Base-by-base conservation (phyloP, 208 protist species). In the Leptomonas seymouri region DNA sequence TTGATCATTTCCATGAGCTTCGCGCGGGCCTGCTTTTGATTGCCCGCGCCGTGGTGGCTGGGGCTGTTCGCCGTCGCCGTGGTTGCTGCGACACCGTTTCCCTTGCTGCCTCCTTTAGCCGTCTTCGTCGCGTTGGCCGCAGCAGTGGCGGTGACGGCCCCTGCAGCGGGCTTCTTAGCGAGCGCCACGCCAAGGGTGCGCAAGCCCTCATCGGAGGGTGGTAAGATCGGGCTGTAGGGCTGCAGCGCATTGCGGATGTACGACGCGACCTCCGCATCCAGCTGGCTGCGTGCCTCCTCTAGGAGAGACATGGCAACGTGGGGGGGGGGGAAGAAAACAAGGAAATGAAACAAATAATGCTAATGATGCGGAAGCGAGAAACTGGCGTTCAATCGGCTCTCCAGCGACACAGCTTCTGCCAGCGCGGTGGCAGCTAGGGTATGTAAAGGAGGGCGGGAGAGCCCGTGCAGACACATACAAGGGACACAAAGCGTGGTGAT, bases 171-270 rank as follows among this genome's bases (percentile, higher is more conserved):
- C 42, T 44, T 53, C 46, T 44, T 65, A 9, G 46, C 21, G 20
- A 31, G 46, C 3, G 60, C 1, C 18, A 31, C 16, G n/a, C 45
- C 28, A 3, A 65, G 30, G 9, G 60, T 25, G 41, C 28, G 44
- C 4, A 65, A 46, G 12, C 14, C 6, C 1, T 55, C 46, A 18
- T 65, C 41, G 28, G n/a, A 16, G 46, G 60, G 31, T 11, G 60
- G 59, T 80, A 80, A 59, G 80, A 85, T 21, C 48, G 50, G 65
- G 70, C 76, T 15, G 75, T 65, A 46, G 67, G 36, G 11, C 39
- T 46, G 66, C 58, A 81, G 54, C 39, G 27, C 34, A 20, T 12
- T 41, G 31, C 55, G 55, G 36, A 65, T 51, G 42, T 69, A 78
- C 34, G 39, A 21, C 14, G n/a, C 2, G 45, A 68, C 42, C 51